Conservation (phyloP, 768 basidiomycete species). For the Amanita thiersii region DNA sequence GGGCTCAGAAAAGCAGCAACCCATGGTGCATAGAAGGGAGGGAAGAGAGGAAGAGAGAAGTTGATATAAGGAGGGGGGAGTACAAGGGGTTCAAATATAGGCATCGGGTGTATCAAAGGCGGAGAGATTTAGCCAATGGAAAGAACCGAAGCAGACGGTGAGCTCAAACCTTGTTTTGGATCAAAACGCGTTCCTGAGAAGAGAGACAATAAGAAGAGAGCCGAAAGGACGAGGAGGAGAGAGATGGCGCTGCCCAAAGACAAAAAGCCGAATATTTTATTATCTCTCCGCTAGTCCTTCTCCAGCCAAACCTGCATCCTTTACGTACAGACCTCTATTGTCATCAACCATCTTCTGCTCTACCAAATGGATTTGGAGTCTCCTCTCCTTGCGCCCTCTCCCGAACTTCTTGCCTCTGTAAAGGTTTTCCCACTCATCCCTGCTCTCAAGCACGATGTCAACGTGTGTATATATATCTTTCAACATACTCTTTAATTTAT, state of each 20-base stretch:
- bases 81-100: conserved; percentile 30
- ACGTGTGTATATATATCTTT: conserved; percentile 34
- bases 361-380: conserved; percentile 31
- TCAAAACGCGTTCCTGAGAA: not conserved
- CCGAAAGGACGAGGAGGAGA: no score
- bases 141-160: conserved; percentile 1
- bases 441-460: conserved; percentile 59
- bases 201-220: conserved; percentile 12
- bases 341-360: no score
- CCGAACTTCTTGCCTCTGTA: conserved; percentile 50
- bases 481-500: conserved; percentile 13
- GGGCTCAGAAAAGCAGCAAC: conserved; percentile 63
- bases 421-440: conserved; percentile 81
- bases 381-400: conserved; percentile 42
- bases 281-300: no score
- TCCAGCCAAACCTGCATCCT: no score
- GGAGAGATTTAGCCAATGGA: conserved; percentile 8
- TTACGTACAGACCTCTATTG: no score
- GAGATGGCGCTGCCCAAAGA: no score
- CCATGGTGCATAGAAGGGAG: conserved; percentile 42
- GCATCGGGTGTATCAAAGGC: conserved; percentile 7
- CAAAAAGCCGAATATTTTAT: no score
- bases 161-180: conserved; percentile 19
- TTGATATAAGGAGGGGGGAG: conserved; percentile 14
- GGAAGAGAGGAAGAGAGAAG: conserved; percentile 20